Percentiles rank a stretch among this genome's conserved stretches.
These are phyloP conservation scores for Gracilariopsis chorda DNA, from an alignment of 23 red algal genomes.

Conservation along the genomic window DNA sequence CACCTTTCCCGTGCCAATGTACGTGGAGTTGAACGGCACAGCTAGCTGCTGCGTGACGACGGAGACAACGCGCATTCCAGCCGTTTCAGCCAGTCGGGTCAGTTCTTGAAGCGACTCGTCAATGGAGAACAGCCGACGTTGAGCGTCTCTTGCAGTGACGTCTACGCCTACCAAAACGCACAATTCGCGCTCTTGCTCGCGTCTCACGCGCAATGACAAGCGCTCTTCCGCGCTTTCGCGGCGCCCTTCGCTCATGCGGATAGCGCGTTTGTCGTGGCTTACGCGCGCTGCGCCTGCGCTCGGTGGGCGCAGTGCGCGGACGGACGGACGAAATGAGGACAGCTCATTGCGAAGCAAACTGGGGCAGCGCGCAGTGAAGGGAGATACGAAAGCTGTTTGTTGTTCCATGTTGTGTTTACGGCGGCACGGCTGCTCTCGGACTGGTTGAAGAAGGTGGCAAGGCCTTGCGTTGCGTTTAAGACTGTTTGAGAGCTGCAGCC, in stretches of 20 bases:
- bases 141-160: background rate
- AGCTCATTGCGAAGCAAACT: background rate
- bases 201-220: background rate
- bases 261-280: too few species aligned
- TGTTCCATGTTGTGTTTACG: too few species aligned
- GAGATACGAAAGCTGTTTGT: background rate
- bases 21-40: constrained; percentile 48
- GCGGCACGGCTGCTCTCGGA: too few species aligned
- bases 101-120: constrained; percentile 82
- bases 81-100: constrained; percentile 75
- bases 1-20: constrained; percentile 94
- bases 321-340: too few species aligned
- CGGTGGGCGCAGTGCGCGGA: too few species aligned
- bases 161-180: constrained; percentile 61
- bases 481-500: too few species aligned
- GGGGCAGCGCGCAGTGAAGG: background rate
- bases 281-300: too few species aligned
- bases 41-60: constrained; percentile 58
- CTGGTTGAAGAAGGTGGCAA: too few species aligned
- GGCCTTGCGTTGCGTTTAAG: too few species aligned
- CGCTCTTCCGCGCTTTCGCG: background rate
- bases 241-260: too few species aligned
- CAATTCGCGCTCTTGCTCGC: constrained; percentile 21
- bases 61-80: constrained; percentile 86
- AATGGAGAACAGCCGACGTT: constrained; percentile 39